Evolutionary conservation across 768 basidiomycete genomes (phyloP).

Genomic region (Pseudohyphozyma bogoriensis): DNA sequence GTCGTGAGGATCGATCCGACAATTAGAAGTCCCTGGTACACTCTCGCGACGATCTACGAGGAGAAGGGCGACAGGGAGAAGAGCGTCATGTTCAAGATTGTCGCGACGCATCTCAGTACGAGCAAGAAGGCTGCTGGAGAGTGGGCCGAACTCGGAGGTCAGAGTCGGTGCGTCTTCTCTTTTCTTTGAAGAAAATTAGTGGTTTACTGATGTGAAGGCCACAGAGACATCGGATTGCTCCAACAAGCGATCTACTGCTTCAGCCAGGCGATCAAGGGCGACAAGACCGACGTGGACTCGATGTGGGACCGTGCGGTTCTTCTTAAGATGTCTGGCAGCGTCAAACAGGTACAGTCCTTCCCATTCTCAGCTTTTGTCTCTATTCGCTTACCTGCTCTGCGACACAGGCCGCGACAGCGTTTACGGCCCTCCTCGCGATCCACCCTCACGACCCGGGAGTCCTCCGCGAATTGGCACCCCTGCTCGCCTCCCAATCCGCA

Average conservation of each 20-base stretch:
- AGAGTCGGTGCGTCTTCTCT: constrained; percentile 53
- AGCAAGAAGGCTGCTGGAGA: constrained; percentile 54
- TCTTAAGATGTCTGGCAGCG: constrained; percentile 63
- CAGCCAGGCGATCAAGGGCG: constrained; percentile 64
- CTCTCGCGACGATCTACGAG: constrained; percentile 71
- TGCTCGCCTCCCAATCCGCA: constrained; percentile 65
- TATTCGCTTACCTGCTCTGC: background rate
- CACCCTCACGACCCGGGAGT: constrained; percentile 71
- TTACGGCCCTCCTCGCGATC: constrained; percentile 60
- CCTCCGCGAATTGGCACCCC: constrained; percentile 63
- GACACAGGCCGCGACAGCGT: constrained; percentile 51
- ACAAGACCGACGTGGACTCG: constrained; percentile 71
- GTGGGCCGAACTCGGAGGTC: constrained; percentile 69
- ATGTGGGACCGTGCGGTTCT: constrained; percentile 81
- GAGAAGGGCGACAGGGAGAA: constrained; percentile 60
- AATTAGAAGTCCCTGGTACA: constrained; percentile 72
- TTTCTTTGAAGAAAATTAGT: background rate
- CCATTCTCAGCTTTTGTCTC: background rate
- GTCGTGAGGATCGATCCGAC: constrained; percentile 89
- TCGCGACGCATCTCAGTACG: constrained; percentile 77
- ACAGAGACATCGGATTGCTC: constrained; percentile 57
- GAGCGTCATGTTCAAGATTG: constrained; percentile 70
- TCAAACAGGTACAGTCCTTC: constrained; percentile 48
- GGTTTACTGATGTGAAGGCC: background rate
- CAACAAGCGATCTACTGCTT: constrained; percentile 90